Evolutionary conservation across 768 basidiomycete genomes (phyloP), one percentile per base, ranked within the genome.

Genomic region (Pisolithus tinctorius): DNA sequence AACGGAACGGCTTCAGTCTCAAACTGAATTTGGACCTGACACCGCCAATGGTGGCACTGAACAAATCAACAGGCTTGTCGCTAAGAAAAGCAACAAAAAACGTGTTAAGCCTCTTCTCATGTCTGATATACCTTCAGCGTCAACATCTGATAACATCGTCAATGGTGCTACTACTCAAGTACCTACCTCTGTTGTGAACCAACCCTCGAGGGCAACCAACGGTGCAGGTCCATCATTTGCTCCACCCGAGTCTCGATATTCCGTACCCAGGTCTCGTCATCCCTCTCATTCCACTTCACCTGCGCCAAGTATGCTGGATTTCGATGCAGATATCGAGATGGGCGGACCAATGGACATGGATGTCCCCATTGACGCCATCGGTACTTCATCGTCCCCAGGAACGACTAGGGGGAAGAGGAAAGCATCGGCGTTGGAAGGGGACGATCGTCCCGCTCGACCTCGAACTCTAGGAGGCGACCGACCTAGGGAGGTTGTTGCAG

Each of bases 391-490:
- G 31, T 62, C 74, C 3, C 64, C 78, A 10, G 60, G 58, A 29
- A 65, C 65, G 41, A 62, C 64, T 26, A 74, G 71, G 60, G 67
- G 78, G 30, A 83, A 83, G 62, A 72, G 81, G 49, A 84, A 80
- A 59, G 73, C 74, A 13, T 73, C 69, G 27, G 67, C 56, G 9
- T 46, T 63, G 41, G 79, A 82, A 45, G 39, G 51, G 7, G 74
- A 72, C 14, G 74, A 72, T 20, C 58, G 62, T 13, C 62, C 58
- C 27, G 60, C 59, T 37, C 74, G 69, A 56, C 56, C 74, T 13
- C 68, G 79, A 47, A 91, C 90, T 14, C 68, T 91, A 25, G 88
- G 88, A 27, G 88, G 87, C 0, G 84, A 83, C 58, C 71, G 80
- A 27, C 62, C 72, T 47, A 69, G 83, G 60, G 80, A 77, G 31